Conservation (phyloP, 768 basidiomycete genomes). For the Chalciporus sphaerocephalus region DNA sequence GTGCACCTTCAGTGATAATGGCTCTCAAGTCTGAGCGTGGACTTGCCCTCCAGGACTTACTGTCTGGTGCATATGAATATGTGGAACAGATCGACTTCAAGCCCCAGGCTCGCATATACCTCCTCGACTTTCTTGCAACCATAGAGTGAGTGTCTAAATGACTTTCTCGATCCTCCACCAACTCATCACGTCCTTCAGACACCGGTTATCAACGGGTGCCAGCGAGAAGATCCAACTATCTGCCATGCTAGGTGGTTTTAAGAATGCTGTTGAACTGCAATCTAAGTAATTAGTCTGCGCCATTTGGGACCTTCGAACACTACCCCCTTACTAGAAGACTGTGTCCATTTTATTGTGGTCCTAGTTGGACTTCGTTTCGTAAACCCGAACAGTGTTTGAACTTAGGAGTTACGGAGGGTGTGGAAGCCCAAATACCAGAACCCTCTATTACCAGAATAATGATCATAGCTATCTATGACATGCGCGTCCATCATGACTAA, state of each 20-base stretch:
- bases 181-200: constrained; percentile 44
- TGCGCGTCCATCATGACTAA: neutral
- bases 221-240: constrained; percentile 94
- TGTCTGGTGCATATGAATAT: constrained; percentile 89
- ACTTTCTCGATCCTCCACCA: neutral
- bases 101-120: constrained; percentile 79
- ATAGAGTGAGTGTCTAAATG: constrained; percentile 65
- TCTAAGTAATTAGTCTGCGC: constrained; percentile 34
- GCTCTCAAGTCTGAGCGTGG: constrained; percentile 88
- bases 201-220: constrained; percentile 87
- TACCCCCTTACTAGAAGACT: neutral
- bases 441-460: neutral
- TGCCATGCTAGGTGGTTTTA: constrained; percentile 88
- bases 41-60: constrained; percentile 89
- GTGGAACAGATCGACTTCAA: constrained; percentile 83
- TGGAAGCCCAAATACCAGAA: neutral
- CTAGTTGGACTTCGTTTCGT: neutral
- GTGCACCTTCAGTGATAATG: constrained; percentile 65
- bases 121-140: constrained; percentile 91
- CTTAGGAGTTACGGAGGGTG: no score
- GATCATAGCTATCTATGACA: neutral
- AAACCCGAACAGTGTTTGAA: neutral
- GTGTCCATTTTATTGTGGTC: neutral
- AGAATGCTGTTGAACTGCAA: constrained; percentile 81
- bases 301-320: neutral